phyloP scores from a whole-genome alignment of 495 filamentous ascomycete species.

The Penicillium alfredii region DNA sequence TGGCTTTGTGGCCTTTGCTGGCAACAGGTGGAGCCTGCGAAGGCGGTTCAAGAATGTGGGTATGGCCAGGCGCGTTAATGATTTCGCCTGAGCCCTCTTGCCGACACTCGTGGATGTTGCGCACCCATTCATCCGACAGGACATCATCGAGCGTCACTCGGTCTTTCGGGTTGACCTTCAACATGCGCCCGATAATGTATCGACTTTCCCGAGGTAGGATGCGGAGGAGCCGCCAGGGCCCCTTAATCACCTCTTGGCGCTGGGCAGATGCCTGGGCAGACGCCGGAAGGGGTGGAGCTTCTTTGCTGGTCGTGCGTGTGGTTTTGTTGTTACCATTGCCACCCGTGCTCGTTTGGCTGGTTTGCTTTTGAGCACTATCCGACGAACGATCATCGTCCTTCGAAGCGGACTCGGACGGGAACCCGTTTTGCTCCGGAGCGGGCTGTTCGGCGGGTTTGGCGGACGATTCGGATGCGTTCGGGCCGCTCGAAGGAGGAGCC shows the following conservation, averaged over 20 bases:
- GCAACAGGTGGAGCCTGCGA: slow-evolving; percentile 36
- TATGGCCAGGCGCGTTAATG: slow-evolving; percentile 49
- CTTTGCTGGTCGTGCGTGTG: slow-evolving; percentile 45
- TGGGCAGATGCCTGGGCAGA: slow-evolving; percentile 33
- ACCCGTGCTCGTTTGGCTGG: slow-evolving; percentile 23
- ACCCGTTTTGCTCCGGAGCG: slow-evolving; percentile 14
- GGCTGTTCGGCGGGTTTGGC: slow-evolving; percentile 8
- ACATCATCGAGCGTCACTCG: slow-evolving; percentile 82
- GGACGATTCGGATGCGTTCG: slow-evolving; percentile 11
- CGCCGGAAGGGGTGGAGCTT: slow-evolving; percentile 37
- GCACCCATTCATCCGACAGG: slow-evolving; percentile 83
- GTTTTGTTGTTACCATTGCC: slow-evolving; percentile 18
- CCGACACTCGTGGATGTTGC: slow-evolving; percentile 55
- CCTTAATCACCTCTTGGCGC: slow-evolving; percentile 72
- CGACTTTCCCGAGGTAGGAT: slow-evolving; percentile 85
- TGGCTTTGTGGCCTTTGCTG: slow-evolving; percentile 37
- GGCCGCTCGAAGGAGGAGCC: slow-evolving; percentile 8
- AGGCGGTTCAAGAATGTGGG: slow-evolving; percentile 58
- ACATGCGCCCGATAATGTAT: slow-evolving; percentile 86
- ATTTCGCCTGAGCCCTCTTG: slow-evolving; percentile 56
- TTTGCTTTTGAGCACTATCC: slow-evolving; percentile 23
- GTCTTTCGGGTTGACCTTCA: slow-evolving; percentile 79
- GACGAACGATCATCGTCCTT: slow-evolving; percentile 11
- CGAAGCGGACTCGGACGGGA: slow-evolving; percentile 4
- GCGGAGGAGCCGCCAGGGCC: slow-evolving; percentile 88